Percentiles rank a stretch among this genome's conserved stretches.
phyloP scores from a whole-genome alignment of 148 eudicot genomes.

The Hydrangea macrophylla region DNA sequence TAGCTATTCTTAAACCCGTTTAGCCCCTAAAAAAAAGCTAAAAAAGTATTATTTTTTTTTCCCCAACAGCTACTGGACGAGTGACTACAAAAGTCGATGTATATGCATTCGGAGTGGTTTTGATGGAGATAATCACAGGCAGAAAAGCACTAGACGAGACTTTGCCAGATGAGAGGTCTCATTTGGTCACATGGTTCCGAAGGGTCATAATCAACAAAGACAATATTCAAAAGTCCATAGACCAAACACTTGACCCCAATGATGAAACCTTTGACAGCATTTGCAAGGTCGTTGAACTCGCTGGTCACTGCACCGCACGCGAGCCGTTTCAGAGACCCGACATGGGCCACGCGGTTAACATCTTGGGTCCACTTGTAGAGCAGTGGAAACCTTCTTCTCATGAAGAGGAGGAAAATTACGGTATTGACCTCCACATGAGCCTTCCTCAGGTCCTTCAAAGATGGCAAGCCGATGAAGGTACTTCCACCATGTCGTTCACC shows the following conservation, averaged over 20 bases:
- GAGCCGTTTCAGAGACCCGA: conserved; percentile 54
- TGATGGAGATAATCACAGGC: conserved; percentile 60
- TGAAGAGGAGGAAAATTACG: conserved; percentile 31
- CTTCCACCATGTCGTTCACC: conserved; percentile 29
- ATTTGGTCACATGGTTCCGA: conserved; percentile 56
- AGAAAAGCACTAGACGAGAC: conserved; percentile 46
- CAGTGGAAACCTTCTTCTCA: conserved; percentile 44
- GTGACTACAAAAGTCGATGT: conserved; percentile 62
- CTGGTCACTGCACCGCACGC: conserved; percentile 52
- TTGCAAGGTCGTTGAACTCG: conserved; percentile 46
- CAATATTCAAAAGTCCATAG: conserved; percentile 29
- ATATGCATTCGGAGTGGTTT: conserved; percentile 47
- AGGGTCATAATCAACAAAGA: conserved; percentile 41
- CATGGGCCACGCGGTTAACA: conserved; percentile 57
- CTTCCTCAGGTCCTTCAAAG: conserved; percentile 51
- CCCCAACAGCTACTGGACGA: conserved; percentile 51
- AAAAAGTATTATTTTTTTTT: not conserved
- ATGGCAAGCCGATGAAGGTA: conserved; percentile 54
- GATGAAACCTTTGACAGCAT: conserved; percentile 45
- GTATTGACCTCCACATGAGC: conserved; percentile 42
- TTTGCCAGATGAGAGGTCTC: conserved; percentile 45
- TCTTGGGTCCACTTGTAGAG: conserved; percentile 51
- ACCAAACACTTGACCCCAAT: conserved; percentile 31
- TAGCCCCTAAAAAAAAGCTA: no score
- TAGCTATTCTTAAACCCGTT: no score